Base-by-base conservation (phyloP, 2,329 filamentous ascomycete genomes). In the Arachnopeziza araneosa region DNA sequence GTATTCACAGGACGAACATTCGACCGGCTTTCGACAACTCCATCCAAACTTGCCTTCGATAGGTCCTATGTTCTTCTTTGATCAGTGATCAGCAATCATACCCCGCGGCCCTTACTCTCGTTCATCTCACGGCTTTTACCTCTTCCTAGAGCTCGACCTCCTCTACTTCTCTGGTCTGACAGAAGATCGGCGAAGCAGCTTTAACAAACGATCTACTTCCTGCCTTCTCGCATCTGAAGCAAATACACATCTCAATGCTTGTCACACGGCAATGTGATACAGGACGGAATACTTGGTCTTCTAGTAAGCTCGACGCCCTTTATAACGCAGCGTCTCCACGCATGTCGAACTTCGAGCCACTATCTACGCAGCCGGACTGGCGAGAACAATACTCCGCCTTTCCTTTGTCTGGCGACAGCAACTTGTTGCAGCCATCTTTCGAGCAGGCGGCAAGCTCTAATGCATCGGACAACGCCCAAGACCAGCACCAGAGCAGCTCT, bases 221-320 rank as follows among this genome's bases (percentile, higher is more conserved):
- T 52, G 56, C 57, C 59, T 64, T 62, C 56, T 65, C 64, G 55
- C 22, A 50, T 2, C 50, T 66, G 57, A 63, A 56, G 50, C 52
- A 61, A 66, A 66, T 59, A 63, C 51, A 66, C 36, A 63, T 71
- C 67, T 68, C 70, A 72, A 74, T 74, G 72, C 70, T 74, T 68
- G 72, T 72, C 66, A 70, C 69, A 70, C 70, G 70, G 69, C 68
- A 68, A 72, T 72, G 66, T 67, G 70, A 74, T 64, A 69, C 68
- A 66, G 70, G 69, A 70, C 68, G 71, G 70, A 71, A 72, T 61
- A 71, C 69, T 71, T 74, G 72, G 72, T 69, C 70, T 68, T 69
- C 70, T 66, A 71, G 67, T 59, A 74, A 73, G 68, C 69, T 73
- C 60, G 70, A 70, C 60, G 68, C 67, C 56, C 66, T 69, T 60